These are phyloP conservation scores for Achaetomiella virescens DNA, from an alignment of 495 filamentous ascomycete genomes.

Conservation along the genomic window DNA sequence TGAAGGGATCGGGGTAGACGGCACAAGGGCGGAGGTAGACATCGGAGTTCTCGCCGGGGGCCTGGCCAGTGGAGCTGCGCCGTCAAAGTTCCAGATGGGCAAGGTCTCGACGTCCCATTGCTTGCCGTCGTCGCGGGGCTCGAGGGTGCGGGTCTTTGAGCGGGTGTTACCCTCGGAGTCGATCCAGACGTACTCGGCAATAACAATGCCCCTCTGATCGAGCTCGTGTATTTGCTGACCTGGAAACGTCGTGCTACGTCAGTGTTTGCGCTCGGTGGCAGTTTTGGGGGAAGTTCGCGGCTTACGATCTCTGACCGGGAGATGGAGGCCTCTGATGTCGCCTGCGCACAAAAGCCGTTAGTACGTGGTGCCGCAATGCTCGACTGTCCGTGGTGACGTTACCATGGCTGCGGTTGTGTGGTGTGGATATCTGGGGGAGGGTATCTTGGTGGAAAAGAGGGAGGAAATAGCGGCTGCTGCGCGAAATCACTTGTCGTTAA, in stretches of 20 bases:
- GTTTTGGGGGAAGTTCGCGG: neutral
- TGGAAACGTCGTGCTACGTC: constrained; percentile 27
- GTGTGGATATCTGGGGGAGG: neutral
- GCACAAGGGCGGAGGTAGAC: constrained; percentile 86
- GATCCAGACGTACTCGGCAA: constrained; percentile 95
- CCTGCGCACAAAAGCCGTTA: neutral
- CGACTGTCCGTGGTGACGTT: neutral
- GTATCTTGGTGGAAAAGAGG: neutral
- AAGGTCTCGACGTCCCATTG: constrained; percentile 64
- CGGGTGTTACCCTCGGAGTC: constrained; percentile 71
- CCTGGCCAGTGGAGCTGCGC: constrained; percentile 91
- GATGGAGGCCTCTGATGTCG: neutral
- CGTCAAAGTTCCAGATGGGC: constrained; percentile 99
- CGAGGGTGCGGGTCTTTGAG: constrained; percentile 86
- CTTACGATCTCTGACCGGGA: constrained; percentile 8
- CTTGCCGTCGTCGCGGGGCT: constrained; percentile 44
- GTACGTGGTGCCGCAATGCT: neutral
- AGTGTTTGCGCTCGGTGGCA: neutral
- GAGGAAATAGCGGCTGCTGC: neutral
- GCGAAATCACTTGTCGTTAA: neutral
- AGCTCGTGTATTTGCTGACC: constrained; percentile 85
- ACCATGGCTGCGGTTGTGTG: constrained; percentile 7
- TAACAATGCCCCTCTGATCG: constrained; percentile 74
- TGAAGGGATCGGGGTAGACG: constrained; percentile 91
- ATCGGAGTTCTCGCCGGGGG: constrained; percentile 93